Evolutionary conservation across 2,329 filamentous ascomycete species (phyloP).

Genomic region (Pseudonectria foliicola): DNA sequence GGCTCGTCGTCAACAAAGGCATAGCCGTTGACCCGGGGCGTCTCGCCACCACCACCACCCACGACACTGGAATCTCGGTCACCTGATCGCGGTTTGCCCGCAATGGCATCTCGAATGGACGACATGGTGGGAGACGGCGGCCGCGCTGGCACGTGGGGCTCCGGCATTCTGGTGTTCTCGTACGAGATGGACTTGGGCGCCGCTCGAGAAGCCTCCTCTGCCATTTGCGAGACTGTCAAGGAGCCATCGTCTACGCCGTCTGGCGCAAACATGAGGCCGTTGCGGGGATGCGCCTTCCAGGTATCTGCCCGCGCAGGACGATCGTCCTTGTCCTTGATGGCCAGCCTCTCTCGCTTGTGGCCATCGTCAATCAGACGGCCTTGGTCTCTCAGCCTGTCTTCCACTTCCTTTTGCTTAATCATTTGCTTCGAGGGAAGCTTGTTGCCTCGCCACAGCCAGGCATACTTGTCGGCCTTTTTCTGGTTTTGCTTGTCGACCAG

Average conservation of each 20-base stretch:
- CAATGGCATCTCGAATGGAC: conserved; percentile 76
- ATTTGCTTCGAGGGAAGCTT: conserved; percentile 78
- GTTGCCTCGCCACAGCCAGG: conserved; percentile 84
- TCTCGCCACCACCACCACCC: conserved; percentile 61
- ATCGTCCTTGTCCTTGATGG: conserved; percentile 60
- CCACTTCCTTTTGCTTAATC: conserved; percentile 57
- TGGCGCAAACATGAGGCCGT: conserved; percentile 79
- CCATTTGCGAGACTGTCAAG: conserved; percentile 58
- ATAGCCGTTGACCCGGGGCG: conserved; percentile 87
- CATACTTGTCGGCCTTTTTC: conserved; percentile 75
- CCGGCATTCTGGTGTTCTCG: conserved; percentile 72
- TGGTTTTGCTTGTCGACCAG: conserved; percentile 86
- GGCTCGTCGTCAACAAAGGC: conserved; percentile 83
- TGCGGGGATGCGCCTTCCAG: conserved; percentile 70
- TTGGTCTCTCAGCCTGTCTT: conserved; percentile 42
- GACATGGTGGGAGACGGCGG: conserved; percentile 79
- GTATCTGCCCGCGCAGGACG: conserved; percentile 70
- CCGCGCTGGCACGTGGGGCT: conserved; percentile 32
- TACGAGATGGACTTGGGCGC: conserved; percentile 73
- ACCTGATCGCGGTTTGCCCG: conserved; percentile 57
- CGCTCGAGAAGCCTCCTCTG: conserved; percentile 64
- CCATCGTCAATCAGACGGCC: conserved; percentile 48
- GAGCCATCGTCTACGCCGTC: conserved; percentile 54
- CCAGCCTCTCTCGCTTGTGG: conserved; percentile 49
- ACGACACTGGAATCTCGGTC: conserved; percentile 52